Percentiles rank a stretch among this genome's conserved stretches.
phyloP scores from a whole-genome alignment of 768 basidiomycete species.

The Amanita phalloides region DNA sequence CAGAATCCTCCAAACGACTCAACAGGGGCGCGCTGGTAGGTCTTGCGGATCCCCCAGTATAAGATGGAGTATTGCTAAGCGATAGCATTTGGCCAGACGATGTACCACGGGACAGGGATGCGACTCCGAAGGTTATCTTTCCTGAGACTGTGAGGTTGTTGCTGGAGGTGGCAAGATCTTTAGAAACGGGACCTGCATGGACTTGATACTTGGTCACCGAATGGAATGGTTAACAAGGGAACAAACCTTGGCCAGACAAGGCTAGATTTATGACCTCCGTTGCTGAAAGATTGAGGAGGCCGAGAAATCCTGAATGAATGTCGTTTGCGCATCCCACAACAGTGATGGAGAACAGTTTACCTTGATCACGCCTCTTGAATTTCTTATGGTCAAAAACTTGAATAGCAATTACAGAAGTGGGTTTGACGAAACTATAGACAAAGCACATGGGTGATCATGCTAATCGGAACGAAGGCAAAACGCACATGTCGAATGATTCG shows the following conservation, averaged over 20 bases:
- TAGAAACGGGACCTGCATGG: slow-evolving; percentile 50
- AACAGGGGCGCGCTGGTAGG: background rate
- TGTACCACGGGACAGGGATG: slow-evolving; percentile 25
- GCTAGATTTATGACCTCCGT: slow-evolving; percentile 43
- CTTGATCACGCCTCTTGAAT: slow-evolving; percentile 83
- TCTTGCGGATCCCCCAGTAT: background rate
- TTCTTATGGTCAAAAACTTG: slow-evolving; percentile 89
- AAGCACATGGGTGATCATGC: slow-evolving; percentile 8
- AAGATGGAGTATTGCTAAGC: background rate
- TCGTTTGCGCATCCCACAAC: slow-evolving; percentile 8
- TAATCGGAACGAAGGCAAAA: slow-evolving; percentile 3
- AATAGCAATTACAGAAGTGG: slow-evolving; percentile 66
- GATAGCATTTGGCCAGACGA: slow-evolving; percentile 5
- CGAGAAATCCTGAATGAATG: slow-evolving; percentile 37
- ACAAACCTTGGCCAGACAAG: slow-evolving; percentile 32
- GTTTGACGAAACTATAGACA: slow-evolving; percentile 34
- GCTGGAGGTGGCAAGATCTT: slow-evolving; percentile 63
- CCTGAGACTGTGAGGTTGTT: slow-evolving; percentile 77
- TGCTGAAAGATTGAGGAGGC: slow-evolving; percentile 44
- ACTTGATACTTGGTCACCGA: slow-evolving; percentile 9
- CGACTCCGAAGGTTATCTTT: slow-evolving; percentile 59
- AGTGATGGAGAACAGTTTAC: slow-evolving; percentile 23
- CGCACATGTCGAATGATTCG: slow-evolving; percentile 75
- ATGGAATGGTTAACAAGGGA: slow-evolving; percentile 9
- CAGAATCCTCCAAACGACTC: background rate